Percentiles rank a stretch among this genome's conserved stretches.
phyloP scores from a whole-genome alignment of 164 flowering plant species.

The Piper longum region DNA sequence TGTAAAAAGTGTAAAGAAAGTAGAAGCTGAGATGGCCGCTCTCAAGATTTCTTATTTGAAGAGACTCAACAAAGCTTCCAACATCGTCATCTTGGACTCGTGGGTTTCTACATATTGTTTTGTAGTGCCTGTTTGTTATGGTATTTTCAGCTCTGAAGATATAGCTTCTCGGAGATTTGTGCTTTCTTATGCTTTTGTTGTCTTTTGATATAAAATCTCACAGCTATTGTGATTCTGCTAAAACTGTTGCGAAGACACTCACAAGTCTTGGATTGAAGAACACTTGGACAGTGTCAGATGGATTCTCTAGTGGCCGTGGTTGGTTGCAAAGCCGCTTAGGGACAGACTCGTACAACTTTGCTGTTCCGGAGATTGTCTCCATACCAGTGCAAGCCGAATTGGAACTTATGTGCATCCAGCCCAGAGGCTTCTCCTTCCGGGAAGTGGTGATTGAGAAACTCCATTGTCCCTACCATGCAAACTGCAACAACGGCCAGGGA shows the following conservation, averaged over 20 bases:
- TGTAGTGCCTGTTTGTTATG: not conserved
- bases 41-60: conserved; percentile 85
- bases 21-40: conserved; percentile 90
- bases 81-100: conserved; percentile 86
- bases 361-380: conserved; percentile 66
- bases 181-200: too few relatives aligned
- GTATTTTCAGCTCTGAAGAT: not conserved
- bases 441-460: conserved; percentile 19
- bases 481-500: not conserved
- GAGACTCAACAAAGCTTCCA: conserved; percentile 53
- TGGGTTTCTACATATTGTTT: conserved; percentile 20
- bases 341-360: conserved; percentile 56
- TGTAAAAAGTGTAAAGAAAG: conserved; percentile 54
- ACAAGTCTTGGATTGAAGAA: conserved; percentile 74
- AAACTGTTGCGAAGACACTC: conserved; percentile 63
- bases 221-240: conserved; percentile 79
- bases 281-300: conserved; percentile 72
- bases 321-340: conserved; percentile 92
- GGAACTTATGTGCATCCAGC: conserved; percentile 31
- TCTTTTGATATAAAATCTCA: conserved; percentile 1
- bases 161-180: not conserved
- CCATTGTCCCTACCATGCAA: not conserved
- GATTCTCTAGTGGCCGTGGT: conserved; percentile 79
- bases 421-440: conserved; percentile 41
- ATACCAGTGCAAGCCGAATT: conserved; percentile 36